Evolutionary conservation across 108 stramenopile species (phyloP).

Genomic region (Aurantiochytrium sp.): DNA sequence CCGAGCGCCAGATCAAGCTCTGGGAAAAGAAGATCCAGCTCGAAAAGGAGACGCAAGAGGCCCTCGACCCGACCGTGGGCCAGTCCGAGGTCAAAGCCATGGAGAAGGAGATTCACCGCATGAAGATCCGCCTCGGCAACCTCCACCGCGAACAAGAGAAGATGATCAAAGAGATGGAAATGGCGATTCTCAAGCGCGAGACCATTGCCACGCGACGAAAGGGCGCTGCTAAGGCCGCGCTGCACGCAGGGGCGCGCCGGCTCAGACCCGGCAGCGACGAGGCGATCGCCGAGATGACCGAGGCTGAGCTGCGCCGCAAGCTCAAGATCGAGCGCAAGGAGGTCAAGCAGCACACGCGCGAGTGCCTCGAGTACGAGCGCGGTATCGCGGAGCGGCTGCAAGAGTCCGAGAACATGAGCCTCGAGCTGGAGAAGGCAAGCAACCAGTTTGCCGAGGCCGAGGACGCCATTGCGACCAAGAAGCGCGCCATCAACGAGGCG

Average conservation of each 20-base stretch:
- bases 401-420: conserved; percentile 35
- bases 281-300: conserved; percentile 35
- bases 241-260: conserved; percentile 2
- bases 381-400: conserved; percentile 30
- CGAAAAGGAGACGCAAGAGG: conserved; percentile 73
- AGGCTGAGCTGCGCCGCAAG: conserved; percentile 34
- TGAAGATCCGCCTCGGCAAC: conserved; percentile 65
- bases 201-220: conserved; percentile 62
- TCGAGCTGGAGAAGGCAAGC: conserved; percentile 40
- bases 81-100: conserved; percentile 65
- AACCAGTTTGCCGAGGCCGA: conserved; percentile 38
- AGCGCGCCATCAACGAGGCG: conserved; percentile 36
- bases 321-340: conserved; percentile 40
- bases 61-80: conserved; percentile 67
- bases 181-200: conserved; percentile 68
- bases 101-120: conserved; percentile 76
- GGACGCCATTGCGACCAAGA: conserved; percentile 38
- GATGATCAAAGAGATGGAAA: conserved; percentile 69
- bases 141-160: conserved; percentile 66
- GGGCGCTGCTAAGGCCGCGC: conserved; percentile 24
- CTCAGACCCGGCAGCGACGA: conserved; percentile 45
- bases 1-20: conserved; percentile 62
- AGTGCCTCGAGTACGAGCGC: conserved; percentile 34
- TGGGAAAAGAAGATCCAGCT: conserved; percentile 79
- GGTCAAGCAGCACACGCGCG: conserved; percentile 32